Evolutionary conservation across 2,329 filamentous ascomycete species (phyloP), one percentile per base, ranked within the genome.

Genomic region (Calonectria honghensis): DNA sequence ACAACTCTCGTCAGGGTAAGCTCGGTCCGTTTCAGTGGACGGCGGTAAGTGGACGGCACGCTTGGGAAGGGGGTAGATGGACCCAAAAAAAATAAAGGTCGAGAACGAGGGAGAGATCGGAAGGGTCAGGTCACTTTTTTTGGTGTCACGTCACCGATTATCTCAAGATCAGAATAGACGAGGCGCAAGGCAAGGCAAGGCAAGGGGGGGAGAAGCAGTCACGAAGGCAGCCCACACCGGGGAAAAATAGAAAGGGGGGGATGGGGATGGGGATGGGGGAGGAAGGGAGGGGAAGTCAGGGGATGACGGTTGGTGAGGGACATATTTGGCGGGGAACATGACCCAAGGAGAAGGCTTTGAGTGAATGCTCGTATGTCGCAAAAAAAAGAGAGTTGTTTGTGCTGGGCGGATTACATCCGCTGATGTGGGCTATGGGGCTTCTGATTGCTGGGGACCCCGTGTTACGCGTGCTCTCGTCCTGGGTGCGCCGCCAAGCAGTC

Each of bases 401-500:
- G 27, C 52, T 69, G 67, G 50, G 45, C 68, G 68, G 68, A 61
- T 65, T 65, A 35, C 68, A 52, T 65, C 50, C 68, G 68, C 68
- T 59, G 63, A 54, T 59, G 66, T 37, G 68, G 57, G 24, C 52
- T 52, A 70, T 64, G 61, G 61, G 39, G 61, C 37, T 16, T 64
- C 61, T 64, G 61, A 70, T 54, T 70, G 67, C 67, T 69, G 67
- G 67, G 67, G 52, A 64, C 61, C 39, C 61, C 61, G 67, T 69
- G 65, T 68, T 69, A 69, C 67, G 52, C 37, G 52, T 50, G 67
- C 27, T 48, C 57, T 39, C 57, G 39, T 61, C 4, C 27, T 24
- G 20, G 52, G 39, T 18, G 51, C 24, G 39, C 61, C 61, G 39
- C 61, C 61, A 39, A 45, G 39, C 16, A 61, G 32, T 27, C 16